These are phyloP conservation scores for Geoglossum glabrum DNA, from an alignment of 495 filamentous ascomycete genomes.

Conservation along the genomic window DNA sequence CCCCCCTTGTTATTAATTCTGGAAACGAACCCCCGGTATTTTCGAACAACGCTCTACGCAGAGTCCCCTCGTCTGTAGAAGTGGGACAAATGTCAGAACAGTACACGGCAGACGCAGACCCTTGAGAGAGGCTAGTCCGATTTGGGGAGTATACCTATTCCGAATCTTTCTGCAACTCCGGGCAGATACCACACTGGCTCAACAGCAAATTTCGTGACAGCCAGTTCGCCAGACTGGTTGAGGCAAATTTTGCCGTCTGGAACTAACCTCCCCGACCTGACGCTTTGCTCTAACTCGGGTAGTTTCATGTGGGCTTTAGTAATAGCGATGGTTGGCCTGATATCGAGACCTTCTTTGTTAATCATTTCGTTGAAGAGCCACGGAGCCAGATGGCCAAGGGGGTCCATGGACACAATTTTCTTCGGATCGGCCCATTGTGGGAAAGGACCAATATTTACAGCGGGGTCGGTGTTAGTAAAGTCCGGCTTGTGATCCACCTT, in stretches of 20 bases:
- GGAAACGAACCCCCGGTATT: constrained; percentile 37
- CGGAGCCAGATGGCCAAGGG: constrained; percentile 72
- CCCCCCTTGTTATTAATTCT: constrained; percentile 67
- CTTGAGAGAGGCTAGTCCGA: not conserved
- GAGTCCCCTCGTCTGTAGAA: constrained; percentile 52
- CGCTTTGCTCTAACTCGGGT: constrained; percentile 78
- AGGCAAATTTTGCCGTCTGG: constrained; percentile 86
- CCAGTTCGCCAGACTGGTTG: constrained; percentile 63
- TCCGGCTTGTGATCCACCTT: constrained; percentile 71
- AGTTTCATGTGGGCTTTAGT: constrained; percentile 95
- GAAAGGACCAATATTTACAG: constrained; percentile 70
- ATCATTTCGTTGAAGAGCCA: constrained; percentile 57
- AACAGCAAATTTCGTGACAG: constrained; percentile 90
- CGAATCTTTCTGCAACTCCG: constrained; percentile 67
- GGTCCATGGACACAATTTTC: constrained; percentile 97
- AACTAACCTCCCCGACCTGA: constrained; percentile 52
- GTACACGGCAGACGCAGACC: not conserved
- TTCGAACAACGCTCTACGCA: constrained; percentile 79
- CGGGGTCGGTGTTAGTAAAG: constrained; percentile 87
- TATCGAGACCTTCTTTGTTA: constrained; percentile 52
- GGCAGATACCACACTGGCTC: constrained; percentile 40
- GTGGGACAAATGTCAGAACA: not conserved
- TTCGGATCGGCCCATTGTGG: constrained; percentile 76
- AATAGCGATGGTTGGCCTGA: constrained; percentile 85
- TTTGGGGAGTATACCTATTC: constrained; percentile 39